Evolutionary conservation across 2,329 filamentous ascomycete genomes (phyloP).

Genomic region (Raffaelea arxii): DNA sequence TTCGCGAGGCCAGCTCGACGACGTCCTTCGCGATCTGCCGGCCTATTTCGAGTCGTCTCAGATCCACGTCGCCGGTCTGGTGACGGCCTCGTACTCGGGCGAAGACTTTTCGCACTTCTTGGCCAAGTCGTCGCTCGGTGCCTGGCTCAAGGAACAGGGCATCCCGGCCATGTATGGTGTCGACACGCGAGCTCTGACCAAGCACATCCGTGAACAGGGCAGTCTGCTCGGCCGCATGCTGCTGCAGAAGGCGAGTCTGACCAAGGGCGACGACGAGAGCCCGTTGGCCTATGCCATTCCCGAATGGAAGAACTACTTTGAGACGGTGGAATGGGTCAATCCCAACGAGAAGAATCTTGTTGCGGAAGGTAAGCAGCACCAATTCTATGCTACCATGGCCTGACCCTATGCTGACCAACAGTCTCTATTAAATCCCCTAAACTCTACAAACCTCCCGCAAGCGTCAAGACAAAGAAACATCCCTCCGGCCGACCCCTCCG

Average conservation of each 20-base stretch:
- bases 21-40: slow-evolving; percentile 74
- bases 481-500: slow-evolving; percentile 80
- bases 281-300: slow-evolving; percentile 24
- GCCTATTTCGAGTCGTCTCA: slow-evolving; percentile 87
- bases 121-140: slow-evolving; percentile 78
- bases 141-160: slow-evolving; percentile 93
- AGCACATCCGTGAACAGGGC: slow-evolving; percentile 85
- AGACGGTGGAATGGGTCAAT: slow-evolving; percentile 78
- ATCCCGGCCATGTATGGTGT: slow-evolving; percentile 92
- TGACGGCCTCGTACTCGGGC: slow-evolving; percentile 84
- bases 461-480: slow-evolving; percentile 69
- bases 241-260: slow-evolving; percentile 46
- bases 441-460: slow-evolving; percentile 67
- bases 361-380: slow-evolving; percentile 84
- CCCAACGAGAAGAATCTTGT: slow-evolving; percentile 91
- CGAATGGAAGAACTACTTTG: slow-evolving; percentile 52
- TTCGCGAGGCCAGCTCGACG: slow-evolving; percentile 73
- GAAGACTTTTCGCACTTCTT: slow-evolving; percentile 95
- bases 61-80: slow-evolving; percentile 88
- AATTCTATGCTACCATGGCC: too few species aligned
- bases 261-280: not conserved
- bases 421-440: slow-evolving; percentile 84
- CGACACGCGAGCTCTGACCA: slow-evolving; percentile 87
- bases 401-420: slow-evolving; percentile 33
- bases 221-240: slow-evolving; percentile 93